Percentiles rank a stretch among this genome's conserved stretches.
These are phyloP conservation scores for Rhynchospora pubera DNA, from an alignment of 176 grass and related monocot genomes.

Conservation along the genomic window DNA sequence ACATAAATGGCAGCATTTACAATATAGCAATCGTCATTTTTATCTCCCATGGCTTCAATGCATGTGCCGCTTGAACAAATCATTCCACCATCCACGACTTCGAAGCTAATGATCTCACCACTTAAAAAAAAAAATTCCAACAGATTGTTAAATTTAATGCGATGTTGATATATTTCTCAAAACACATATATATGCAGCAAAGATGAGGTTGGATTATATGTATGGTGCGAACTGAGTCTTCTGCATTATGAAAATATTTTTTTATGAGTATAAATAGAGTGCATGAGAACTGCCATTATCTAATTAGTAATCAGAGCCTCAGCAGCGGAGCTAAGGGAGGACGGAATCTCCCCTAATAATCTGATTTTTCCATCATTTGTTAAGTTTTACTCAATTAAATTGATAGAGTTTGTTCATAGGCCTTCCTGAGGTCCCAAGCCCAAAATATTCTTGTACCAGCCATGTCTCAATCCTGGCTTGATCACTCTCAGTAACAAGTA, in stretches of 20 bases:
- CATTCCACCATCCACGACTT: conserved; percentile 82
- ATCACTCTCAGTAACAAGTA: too few relatives aligned
- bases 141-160: not conserved
- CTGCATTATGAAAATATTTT: not conserved
- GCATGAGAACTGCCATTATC: not conserved
- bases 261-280: not conserved
- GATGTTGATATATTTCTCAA: not conserved
- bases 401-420: too few relatives aligned
- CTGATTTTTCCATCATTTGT: too few relatives aligned
- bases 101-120: conserved; percentile 66
- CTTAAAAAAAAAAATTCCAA: conserved; percentile 26
- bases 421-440: too few relatives aligned
- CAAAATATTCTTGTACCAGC: too few relatives aligned
- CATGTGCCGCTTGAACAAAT: conserved; percentile 79
- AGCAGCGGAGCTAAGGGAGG: too few relatives aligned
- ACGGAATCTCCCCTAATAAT: too few relatives aligned
- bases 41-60: conserved; percentile 95
- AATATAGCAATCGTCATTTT: conserved; percentile 92
- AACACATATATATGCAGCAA: not conserved
- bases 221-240: not conserved
- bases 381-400: too few relatives aligned
- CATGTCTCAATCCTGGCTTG: too few relatives aligned
- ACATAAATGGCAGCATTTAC: conserved; percentile 57
- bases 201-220: not conserved
- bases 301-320: not conserved